Evolutionary conservation across 2,329 filamentous ascomycete species (phyloP).

Genomic region (Parastagonospora avenae): DNA sequence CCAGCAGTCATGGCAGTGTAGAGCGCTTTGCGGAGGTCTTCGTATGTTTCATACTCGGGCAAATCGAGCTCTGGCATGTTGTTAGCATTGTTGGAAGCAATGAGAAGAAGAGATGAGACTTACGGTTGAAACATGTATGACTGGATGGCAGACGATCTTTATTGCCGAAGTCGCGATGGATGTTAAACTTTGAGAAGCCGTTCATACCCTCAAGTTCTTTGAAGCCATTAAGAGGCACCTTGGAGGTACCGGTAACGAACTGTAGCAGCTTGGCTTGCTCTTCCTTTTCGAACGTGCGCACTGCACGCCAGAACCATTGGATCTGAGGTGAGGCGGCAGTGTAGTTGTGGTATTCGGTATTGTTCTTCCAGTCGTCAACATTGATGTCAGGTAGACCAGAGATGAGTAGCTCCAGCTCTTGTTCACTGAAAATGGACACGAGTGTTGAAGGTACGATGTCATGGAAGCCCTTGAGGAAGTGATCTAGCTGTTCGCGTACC

Average conservation of each 20-base stretch:
- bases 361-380: constrained; percentile 98
- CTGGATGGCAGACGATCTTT: constrained; percentile 95
- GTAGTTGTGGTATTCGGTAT: constrained; percentile 99
- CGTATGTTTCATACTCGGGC: constrained; percentile 97
- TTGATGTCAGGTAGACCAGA: constrained; percentile 97
- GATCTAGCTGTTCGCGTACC: constrained; percentile 90
- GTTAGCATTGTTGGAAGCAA: constrained; percentile 41
- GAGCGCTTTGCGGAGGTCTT: constrained; percentile 82
- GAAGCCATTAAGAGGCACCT: constrained; percentile 97
- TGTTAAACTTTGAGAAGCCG: constrained; percentile 96
- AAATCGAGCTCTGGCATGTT: constrained; percentile 81
- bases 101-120: constrained; percentile 53
- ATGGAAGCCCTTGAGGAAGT: constrained; percentile 95
- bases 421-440: constrained; percentile 97
- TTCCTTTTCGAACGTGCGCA: constrained; percentile 98
- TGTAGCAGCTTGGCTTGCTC: constrained; percentile 96
- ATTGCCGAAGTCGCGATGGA: constrained; percentile 95
- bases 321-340: constrained; percentile 92
- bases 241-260: constrained; percentile 97
- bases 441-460: constrained; percentile 95
- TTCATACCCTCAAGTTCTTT: constrained; percentile 99
- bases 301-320: constrained; percentile 99
- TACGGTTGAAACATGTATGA: constrained; percentile 99
- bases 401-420: constrained; percentile 94
- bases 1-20: constrained; percentile 97